phyloP scores from a whole-genome alignment of 2,329 filamentous ascomycete species.

The Cladosporium sp. region DNA sequence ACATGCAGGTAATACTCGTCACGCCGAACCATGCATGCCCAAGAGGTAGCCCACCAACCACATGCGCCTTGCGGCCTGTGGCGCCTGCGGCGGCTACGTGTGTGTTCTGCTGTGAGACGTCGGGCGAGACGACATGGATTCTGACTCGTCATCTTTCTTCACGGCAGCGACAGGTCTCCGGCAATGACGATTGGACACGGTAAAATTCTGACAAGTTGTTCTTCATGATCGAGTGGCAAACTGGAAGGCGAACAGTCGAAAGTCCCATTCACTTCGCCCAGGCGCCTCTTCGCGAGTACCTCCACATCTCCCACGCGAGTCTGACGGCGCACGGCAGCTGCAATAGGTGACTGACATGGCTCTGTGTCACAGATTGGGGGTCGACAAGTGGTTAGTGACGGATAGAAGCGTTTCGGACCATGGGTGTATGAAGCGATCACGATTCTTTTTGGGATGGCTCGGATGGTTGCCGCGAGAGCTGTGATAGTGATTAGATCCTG shows the following conservation, averaged over 20 bases:
- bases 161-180: not conserved
- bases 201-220: not conserved
- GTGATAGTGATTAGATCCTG: too few relatives aligned
- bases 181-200: not conserved
- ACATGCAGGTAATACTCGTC: not conserved
- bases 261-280: not conserved
- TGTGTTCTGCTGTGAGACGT: not conserved
- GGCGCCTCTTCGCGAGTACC: not conserved
- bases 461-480: too few relatives aligned
- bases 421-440: not conserved
- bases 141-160: not conserved
- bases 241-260: not conserved
- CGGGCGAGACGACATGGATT: not conserved
- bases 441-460: too few relatives aligned
- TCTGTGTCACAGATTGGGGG: not conserved
- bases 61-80: too few relatives aligned
- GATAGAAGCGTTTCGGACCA: not conserved
- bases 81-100: not conserved
- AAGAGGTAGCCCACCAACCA: too few relatives aligned
- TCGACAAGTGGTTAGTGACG: too few relatives aligned
- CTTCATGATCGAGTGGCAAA: not conserved
- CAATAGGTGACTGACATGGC: not conserved
- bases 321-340: too few relatives aligned
- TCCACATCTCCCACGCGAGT: not conserved
- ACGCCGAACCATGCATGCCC: too few relatives aligned